These are phyloP conservation scores for Tricharina praecox DNA, from an alignment of 495 filamentous ascomycete species.

Conservation along the genomic window DNA sequence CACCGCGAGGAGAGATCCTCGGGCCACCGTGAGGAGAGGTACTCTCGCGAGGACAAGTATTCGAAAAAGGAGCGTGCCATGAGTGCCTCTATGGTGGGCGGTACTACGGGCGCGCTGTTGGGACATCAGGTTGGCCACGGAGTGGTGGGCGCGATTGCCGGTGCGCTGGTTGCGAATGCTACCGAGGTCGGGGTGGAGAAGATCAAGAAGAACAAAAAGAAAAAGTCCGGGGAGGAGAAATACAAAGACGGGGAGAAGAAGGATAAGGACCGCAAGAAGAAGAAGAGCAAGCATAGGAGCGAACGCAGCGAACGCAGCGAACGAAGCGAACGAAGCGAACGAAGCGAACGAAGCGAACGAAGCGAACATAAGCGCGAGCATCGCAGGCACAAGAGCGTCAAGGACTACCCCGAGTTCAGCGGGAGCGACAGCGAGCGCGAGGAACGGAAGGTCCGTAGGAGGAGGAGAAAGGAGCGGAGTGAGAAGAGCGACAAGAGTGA, in stretches of 20 bases:
- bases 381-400: slow-evolving; percentile 13
- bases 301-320: no score
- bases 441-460: slow-evolving; percentile 24
- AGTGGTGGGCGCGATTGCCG: slow-evolving; percentile 31
- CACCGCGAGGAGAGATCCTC: no score
- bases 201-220: slow-evolving; percentile 24
- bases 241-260: slow-evolving; percentile 26
- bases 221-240: slow-evolving; percentile 19
- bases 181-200: slow-evolving; percentile 19
- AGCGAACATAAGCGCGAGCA: no score
- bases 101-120: slow-evolving; percentile 31
- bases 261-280: slow-evolving; percentile 25
- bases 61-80: slow-evolving; percentile 33
- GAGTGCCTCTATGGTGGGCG: slow-evolving; percentile 31
- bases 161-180: slow-evolving; percentile 32
- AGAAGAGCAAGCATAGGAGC: slow-evolving; percentile 14
- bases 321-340: no score
- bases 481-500: no score
- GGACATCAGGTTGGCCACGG: slow-evolving; percentile 32
- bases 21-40: no score
- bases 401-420: neutral
- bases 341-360: no score
- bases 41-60: no score
- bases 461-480: slow-evolving; percentile 19
- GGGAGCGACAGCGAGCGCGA: slow-evolving; percentile 20